Evolutionary conservation across 2,329 filamentous ascomycete species (phyloP).

Genomic region (Xylaria polymorpha): DNA sequence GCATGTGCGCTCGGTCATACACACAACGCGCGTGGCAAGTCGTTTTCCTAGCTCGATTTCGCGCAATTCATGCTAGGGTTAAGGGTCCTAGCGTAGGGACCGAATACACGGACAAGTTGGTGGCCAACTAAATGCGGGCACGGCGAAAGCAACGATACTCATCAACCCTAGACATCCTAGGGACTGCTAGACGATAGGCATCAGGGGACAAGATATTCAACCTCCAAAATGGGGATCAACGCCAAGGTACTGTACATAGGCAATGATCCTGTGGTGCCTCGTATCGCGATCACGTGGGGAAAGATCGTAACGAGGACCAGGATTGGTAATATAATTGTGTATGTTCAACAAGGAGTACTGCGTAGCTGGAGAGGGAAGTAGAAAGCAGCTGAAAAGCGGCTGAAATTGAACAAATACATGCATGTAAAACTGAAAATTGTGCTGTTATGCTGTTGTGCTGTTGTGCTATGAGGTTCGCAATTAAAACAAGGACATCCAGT

Average conservation of each 20-base stretch:
- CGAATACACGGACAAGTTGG: constrained; percentile 2
- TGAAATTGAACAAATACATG: not conserved
- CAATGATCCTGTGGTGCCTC: constrained; percentile 29
- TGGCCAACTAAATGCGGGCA: constrained; percentile 14
- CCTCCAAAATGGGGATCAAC: not conserved
- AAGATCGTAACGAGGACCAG: constrained; percentile 14
- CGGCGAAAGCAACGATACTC: constrained; percentile 19
- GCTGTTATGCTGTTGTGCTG: too few species aligned
- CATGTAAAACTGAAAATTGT: not conserved
- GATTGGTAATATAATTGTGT: constrained; percentile 41
- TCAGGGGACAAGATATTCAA: constrained; percentile 24
- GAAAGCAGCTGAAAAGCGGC: not conserved
- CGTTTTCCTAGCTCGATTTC: constrained; percentile 19
- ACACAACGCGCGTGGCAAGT: constrained; percentile 25
- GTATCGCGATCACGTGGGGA: constrained; percentile 8
- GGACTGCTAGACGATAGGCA: constrained; percentile 6
- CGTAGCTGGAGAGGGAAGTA: not conserved
- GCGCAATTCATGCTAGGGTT: constrained; percentile 6
- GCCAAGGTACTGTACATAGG: constrained; percentile 36
- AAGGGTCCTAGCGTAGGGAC: constrained; percentile 11
- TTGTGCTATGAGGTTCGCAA: too few species aligned
- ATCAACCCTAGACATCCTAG: not conserved
- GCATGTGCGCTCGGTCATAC: constrained; percentile 21
- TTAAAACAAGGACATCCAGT: too few species aligned
- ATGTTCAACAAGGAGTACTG: constrained; percentile 40